Base-by-base conservation (phyloP, 768 basidiomycete species). In the Leccinum incarnatum region DNA sequence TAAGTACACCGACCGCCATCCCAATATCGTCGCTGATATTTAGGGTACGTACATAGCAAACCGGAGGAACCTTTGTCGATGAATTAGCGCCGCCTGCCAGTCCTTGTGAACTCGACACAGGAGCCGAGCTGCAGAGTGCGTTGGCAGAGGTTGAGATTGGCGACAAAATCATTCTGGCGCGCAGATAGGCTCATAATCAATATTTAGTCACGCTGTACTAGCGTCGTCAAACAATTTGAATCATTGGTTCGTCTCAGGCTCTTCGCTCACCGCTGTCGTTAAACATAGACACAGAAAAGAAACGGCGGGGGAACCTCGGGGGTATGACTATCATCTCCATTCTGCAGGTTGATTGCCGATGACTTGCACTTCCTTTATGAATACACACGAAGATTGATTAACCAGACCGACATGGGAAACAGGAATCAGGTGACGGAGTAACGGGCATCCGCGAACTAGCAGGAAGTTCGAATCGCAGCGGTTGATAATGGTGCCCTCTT, bases 401-500 rank as follows among this genome's bases (percentile, higher is more conserved):
- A 23, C 15, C 23, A 8, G 32, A 19, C 7, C 3, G 27, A 46
- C 27, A 55, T 49, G 57, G 40, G 57, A 47, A 52, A 19, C 2
- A 34, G 25, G 15, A 52, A 9, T 7, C 15, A 23, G 54, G 29
- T 40, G 29, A 10, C 14, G 17, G 55, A 57, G 37, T n/a, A 32
- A 57, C 48, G 55, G 58, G 40, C 23, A 17, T 34, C 58, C 56
- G 32, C 47, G 29, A 17, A 34, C n/a, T 30, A 47, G 29, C 17
- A 23, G 51, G 17, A 36, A 47, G 30, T 27, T 4, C 50, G 46
- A 27, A 30, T 23, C 15, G 19, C 12, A 8, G 11, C 21, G 12
- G 40, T 12, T 19, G 54, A 27, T 19, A 29, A 14, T 17, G 27
- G 14, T 27, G 10, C 5, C 15, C 23, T 8, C 11, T 54, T 34